Base-by-base conservation (phyloP, 441 rosid species). In the Viola pubescens region DNA sequence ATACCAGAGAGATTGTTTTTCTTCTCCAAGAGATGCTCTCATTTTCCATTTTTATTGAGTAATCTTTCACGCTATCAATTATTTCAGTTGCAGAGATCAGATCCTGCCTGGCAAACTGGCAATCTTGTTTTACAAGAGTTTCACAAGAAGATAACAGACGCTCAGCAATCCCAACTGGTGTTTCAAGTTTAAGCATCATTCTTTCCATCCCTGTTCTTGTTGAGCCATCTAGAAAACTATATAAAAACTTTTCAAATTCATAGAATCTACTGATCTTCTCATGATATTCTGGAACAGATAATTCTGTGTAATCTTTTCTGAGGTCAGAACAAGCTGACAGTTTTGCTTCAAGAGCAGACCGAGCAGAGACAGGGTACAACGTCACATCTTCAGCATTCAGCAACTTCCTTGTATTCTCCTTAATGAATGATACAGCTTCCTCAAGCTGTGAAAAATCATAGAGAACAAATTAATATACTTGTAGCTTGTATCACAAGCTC, bases 131-230 rank as follows among this genome's bases (percentile, higher is more conserved):
- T 72, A 82, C 70, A 69, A 77, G 78, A 71, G 81, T 67, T 61
- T 84, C 96, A 64, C 83, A 86, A 7, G 84, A 70, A 63, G 95
- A 81, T 70, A 89, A 81, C 37, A 89, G 67, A 37, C 83, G 87
- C 61, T 94, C 92, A 11, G 97, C 92, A 73, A 89, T 88, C 39
- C 79, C 77, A 64, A 83, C 77, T 12, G 98, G 96, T 37, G 96
- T 94, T 82, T 82, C 96, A 62, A 89, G 89, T 79, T 89, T 94
- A 73, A 94, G 97, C 80, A 71, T 84, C 75, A 87, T 80, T 75
- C 98, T 84, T 70, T 94, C 95, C 86, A 77, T 79, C 52, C 97
- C 97, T 4, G 62, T 72, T 54, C 68, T 72, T 48, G 97, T 79
- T 70, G 98, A 78, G 70, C 91, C 85, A 74, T 94, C 98, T 70